A percentile compares a stretch with the other conserved stretches of the same genome.
These are phyloP conservation scores for Melocanna baccifera DNA, from an alignment of 176 grass and related monocot genomes.

Conservation along the genomic window DNA sequence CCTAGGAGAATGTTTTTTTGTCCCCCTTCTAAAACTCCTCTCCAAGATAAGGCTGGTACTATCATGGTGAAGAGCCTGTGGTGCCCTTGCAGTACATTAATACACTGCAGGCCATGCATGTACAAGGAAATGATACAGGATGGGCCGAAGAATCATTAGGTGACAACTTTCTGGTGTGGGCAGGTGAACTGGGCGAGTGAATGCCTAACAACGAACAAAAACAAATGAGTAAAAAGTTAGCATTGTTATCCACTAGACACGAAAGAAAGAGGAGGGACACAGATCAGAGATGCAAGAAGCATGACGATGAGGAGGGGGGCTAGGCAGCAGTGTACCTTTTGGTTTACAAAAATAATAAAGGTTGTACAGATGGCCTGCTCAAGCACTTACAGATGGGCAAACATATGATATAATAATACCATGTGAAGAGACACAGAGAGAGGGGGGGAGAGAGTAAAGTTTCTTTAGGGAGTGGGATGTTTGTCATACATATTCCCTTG, in stretches of 20 bases:
- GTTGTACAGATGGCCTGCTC: constrained; percentile 44
- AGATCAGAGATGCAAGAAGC: constrained; percentile 40
- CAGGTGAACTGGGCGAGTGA: constrained; percentile 47
- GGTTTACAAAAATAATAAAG: constrained; percentile 43
- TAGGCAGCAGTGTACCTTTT: constrained; percentile 36
- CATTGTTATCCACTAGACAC: constrained; percentile 42
- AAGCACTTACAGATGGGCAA: constrained; percentile 39
- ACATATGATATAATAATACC: constrained; percentile 54
- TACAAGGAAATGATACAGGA: constrained; percentile 37
- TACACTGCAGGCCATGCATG: constrained; percentile 10
- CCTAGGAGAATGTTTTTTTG: constrained; percentile 68
- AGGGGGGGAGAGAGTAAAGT: background rate
- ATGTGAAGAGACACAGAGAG: constrained; percentile 29
- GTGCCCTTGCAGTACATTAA: constrained; percentile 20
- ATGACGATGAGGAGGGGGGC: constrained; percentile 25
- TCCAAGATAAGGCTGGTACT: background rate
- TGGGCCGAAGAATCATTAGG: constrained; percentile 40
- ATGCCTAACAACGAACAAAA: constrained; percentile 46
- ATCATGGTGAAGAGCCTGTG: constrained; percentile 14
- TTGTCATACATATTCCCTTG: constrained; percentile 60
- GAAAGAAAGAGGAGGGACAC: constrained; percentile 10
- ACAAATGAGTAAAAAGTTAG: constrained; percentile 36
- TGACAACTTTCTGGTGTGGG: constrained; percentile 46
- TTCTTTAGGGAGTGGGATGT: constrained; percentile 38
- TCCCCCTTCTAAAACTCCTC: background rate